A percentile compares a stretch with the other conserved stretches of the same genome.
Conservation (phyloP, 1,284 basidiomycete species). For the Heterobasidion irregulare region DNA sequence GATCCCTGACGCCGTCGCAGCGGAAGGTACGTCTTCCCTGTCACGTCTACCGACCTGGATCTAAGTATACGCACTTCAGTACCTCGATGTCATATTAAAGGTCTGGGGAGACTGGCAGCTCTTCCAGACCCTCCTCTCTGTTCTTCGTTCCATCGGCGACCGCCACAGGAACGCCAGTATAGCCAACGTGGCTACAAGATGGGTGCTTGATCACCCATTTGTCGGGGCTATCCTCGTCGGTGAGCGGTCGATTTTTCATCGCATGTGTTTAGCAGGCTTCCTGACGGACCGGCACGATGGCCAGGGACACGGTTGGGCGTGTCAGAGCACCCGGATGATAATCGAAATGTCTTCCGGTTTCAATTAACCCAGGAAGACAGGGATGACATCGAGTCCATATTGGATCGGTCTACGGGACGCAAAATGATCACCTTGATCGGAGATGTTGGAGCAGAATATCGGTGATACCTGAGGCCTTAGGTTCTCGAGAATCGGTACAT, state of each 20-base stretch:
- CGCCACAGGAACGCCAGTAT: constrained; percentile 61
- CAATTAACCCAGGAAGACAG: constrained; percentile 47
- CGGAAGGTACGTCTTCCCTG: constrained; percentile 48
- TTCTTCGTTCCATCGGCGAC: constrained; percentile 58
- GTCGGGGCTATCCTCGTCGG: constrained; percentile 77
- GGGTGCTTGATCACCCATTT: constrained; percentile 72
- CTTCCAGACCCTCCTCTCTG: constrained; percentile 57
- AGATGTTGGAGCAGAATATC: constrained; percentile 79
- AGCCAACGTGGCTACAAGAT: constrained; percentile 70
- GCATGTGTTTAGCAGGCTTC: not conserved
- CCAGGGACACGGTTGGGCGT: constrained; percentile 67
- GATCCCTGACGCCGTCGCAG: constrained; percentile 63
- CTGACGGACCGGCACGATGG: not conserved
- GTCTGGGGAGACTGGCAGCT: constrained; percentile 73
- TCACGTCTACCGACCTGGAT: not conserved
- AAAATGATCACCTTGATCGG: constrained; percentile 60
- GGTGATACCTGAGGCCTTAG: constrained; percentile 21
- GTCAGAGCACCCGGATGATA: constrained; percentile 68
- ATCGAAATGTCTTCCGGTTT: constrained; percentile 54
- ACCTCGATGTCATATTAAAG: constrained; percentile 72
- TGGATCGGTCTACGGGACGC: constrained; percentile 49
- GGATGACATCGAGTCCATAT: constrained; percentile 49
- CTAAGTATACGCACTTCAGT: constrained; percentile 32
- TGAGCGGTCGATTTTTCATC: constrained; percentile 21
- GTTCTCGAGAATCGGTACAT: no score